Evolutionary conservation across 1,284 basidiomycete species (phyloP).

Genomic region (Inonotus obliquus): DNA sequence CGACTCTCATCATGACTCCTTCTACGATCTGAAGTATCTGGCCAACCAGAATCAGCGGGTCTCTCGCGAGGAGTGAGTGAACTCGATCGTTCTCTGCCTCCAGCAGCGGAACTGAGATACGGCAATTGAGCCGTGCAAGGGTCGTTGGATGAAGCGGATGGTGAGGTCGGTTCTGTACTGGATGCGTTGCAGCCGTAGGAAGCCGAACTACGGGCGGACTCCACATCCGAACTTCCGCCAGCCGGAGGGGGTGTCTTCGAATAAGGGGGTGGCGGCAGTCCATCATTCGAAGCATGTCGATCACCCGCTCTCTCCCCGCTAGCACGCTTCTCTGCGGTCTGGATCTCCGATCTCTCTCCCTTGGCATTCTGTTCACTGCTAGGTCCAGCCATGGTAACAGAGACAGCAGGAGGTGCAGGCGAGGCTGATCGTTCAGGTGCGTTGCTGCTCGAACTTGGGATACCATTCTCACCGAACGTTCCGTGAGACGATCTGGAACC

Average conservation of each 20-base stretch:
- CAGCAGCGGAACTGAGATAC: neutral
- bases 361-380: neutral
- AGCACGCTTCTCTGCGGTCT: neutral
- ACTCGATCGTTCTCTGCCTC: slow-evolving; percentile 1
- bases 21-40: slow-evolving; percentile 30
- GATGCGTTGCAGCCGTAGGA: slow-evolving; percentile 7
- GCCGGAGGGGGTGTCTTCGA: slow-evolving; percentile 5
- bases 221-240: slow-evolving; percentile 10
- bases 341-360: neutral
- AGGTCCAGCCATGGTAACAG: slow-evolving; percentile 16
- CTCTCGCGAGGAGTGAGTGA: slow-evolving; percentile 23
- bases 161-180: slow-evolving; percentile 10
- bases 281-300: slow-evolving; percentile 3
- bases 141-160: slow-evolving; percentile 7
- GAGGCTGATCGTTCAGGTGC: slow-evolving; percentile 8
- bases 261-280: slow-evolving; percentile 11
- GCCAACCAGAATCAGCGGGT: neutral
- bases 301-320: neutral
- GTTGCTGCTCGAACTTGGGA: neutral
- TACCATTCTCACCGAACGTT: neutral
- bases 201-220: slow-evolving; percentile 13
- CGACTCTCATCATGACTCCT: slow-evolving; percentile 60
- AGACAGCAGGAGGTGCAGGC: slow-evolving; percentile 16
- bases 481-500: neutral
- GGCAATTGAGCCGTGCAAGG: neutral